Percentiles rank a stretch among this genome's conserved stretches.
These are phyloP conservation scores for Salisapilia sapeloensis DNA, from an alignment of 352 stramenopile genomes.

Conservation along the genomic window DNA sequence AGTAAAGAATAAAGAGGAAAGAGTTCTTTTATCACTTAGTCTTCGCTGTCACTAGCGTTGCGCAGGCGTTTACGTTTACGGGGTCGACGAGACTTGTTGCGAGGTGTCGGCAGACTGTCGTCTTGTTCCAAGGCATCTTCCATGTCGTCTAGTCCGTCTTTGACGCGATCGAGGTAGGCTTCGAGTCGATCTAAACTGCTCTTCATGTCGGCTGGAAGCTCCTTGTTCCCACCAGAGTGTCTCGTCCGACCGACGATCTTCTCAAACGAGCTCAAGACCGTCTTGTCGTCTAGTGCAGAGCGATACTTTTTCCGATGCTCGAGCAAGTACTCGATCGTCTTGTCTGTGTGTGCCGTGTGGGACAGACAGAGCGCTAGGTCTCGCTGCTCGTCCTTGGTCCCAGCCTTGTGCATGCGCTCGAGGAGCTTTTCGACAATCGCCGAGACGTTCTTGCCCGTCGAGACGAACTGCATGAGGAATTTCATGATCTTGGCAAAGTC, in stretches of 20 bases:
- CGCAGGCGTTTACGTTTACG: constrained; percentile 1
- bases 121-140: constrained; percentile 1
- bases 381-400: constrained; percentile 37
- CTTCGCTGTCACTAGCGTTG: background rate
- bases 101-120: constrained; percentile 3
- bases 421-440: constrained; percentile 86
- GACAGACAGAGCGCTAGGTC: constrained; percentile 93
- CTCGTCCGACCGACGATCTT: constrained; percentile 53
- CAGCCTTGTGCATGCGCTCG: constrained; percentile 83
- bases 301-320: constrained; percentile 84
- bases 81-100: constrained; percentile 1
- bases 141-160: constrained; percentile 31
- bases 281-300: constrained; percentile 82
- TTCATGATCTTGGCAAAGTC: constrained; percentile 88
- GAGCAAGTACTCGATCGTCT: constrained; percentile 85
- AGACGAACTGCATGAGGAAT: constrained; percentile 96
- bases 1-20: constrained; percentile 2
- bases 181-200: constrained; percentile 61
- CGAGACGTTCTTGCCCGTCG: constrained; percentile 88
- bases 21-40: background rate
- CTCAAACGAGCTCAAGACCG: constrained; percentile 84
- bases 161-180: constrained; percentile 22
- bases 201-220: constrained; percentile 44
- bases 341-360: constrained; percentile 87
- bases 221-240: constrained; percentile 14